A percentile compares a stretch with the other conserved stretches of the same genome.
phyloP scores from a whole-genome alignment of 805 yeast genomes.

The Nakazawaea ishiwadae region DNA sequence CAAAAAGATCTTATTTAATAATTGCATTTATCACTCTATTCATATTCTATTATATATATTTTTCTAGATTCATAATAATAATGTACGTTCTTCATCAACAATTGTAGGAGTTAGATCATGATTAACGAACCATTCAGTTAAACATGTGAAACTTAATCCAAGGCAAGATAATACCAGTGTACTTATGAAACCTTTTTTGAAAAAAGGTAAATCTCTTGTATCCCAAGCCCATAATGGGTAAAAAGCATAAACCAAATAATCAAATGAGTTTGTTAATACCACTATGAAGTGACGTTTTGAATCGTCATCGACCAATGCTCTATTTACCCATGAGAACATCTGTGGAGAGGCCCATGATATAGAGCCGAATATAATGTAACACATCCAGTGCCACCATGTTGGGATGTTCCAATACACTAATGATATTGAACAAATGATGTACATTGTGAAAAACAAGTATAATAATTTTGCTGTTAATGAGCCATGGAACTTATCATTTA shows the following conservation, averaged over 20 bases:
- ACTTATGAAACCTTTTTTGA: constrained; percentile 30
- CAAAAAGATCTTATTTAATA: background rate
- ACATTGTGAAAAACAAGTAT: constrained; percentile 14
- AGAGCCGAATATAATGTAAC: constrained; percentile 17
- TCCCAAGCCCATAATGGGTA: constrained; percentile 37
- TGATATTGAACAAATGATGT: constrained; percentile 14
- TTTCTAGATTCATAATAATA: no score
- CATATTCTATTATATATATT: background rate
- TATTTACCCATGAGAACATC: constrained; percentile 20
- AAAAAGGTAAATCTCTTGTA: constrained; percentile 28
- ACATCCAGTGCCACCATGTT: constrained; percentile 18
- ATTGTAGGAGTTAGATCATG: background rate
- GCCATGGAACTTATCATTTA: constrained; percentile 14
- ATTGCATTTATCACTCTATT: background rate
- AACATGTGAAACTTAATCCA: constrained; percentile 3
- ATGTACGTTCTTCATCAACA: background rate
- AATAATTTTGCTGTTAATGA: constrained; percentile 19
- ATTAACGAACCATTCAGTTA: background rate
- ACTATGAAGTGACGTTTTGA: constrained; percentile 25
- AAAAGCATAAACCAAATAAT: constrained; percentile 34
- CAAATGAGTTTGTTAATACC: constrained; percentile 33
- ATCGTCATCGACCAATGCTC: constrained; percentile 15
- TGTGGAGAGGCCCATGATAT: constrained; percentile 18
- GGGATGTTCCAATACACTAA: constrained; percentile 20
- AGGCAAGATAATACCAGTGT: constrained; percentile 25